phyloP scores from a whole-genome alignment of 306 rosid species.

The Mucuna pruriens region DNA sequence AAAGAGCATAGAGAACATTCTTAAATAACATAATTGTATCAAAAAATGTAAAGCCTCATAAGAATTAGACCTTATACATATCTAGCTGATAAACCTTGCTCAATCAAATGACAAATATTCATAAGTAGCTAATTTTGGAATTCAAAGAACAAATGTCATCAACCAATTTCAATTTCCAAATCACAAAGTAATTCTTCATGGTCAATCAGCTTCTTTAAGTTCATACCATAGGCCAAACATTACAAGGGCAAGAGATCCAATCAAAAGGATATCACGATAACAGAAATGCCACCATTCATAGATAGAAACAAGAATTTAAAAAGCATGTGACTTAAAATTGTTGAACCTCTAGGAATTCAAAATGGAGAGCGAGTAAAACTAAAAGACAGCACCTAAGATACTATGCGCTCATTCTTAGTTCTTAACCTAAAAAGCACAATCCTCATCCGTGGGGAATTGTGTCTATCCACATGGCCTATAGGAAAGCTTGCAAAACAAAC shows the following conservation, averaged over 20 bases:
- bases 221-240: neutral
- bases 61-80: neutral
- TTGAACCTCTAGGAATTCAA: neutral
- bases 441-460: neutral
- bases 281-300: neutral
- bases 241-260: slow-evolving; percentile 38
- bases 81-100: neutral
- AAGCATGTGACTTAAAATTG: neutral
- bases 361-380: slow-evolving; percentile 18
- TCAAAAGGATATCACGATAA: slow-evolving; percentile 21
- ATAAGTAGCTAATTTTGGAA: neutral
- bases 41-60: neutral
- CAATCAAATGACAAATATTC: neutral
- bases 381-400: slow-evolving; percentile 15
- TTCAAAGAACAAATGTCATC: slow-evolving; percentile 15
- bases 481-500: neutral
- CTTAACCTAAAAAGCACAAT: slow-evolving; percentile 1
- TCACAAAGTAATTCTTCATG: slow-evolving; percentile 2
- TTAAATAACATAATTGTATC: neutral
- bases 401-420: neutral
- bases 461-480: neutral
- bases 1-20: slow-evolving; percentile 6
- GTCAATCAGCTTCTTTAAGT: neutral
- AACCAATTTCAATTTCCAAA: slow-evolving; percentile 37
- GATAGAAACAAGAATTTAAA: neutral